phyloP scores from a whole-genome alignment of 331 rosid genomes.

The Quercus phellos region DNA sequence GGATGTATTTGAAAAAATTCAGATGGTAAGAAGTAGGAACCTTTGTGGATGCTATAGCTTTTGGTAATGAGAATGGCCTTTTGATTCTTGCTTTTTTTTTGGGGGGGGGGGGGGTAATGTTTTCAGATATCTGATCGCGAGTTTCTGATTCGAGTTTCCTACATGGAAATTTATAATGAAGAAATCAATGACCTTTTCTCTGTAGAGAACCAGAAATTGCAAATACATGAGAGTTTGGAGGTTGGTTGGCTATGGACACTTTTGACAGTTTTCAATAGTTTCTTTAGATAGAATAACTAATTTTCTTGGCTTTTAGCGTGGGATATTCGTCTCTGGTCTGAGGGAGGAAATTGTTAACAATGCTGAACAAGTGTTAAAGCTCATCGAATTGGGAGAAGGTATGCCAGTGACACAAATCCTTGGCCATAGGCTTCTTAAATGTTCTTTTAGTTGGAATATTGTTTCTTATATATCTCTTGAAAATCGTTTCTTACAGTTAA shows the following conservation, averaged over 20 bases:
- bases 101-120: background rate
- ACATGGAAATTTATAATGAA: slow-evolving; percentile 95
- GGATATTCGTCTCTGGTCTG: slow-evolving; percentile 90
- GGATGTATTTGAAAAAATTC: slow-evolving; percentile 69
- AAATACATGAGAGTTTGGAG: slow-evolving; percentile 93
- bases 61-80: background rate
- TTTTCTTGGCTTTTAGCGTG: slow-evolving; percentile 51
- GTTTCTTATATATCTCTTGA: background rate
- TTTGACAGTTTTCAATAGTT: background rate
- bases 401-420: slow-evolving; percentile 16
- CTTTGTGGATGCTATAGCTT: background rate
- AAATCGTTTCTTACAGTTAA: slow-evolving; percentile 45
- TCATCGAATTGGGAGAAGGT: slow-evolving; percentile 89
- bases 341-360: slow-evolving; percentile 76
- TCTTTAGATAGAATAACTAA: slow-evolving; percentile 18
- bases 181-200: slow-evolving; percentile 84
- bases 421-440: background rate
- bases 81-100: slow-evolving; percentile 4
- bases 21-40: slow-evolving; percentile 50
- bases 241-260: slow-evolving; percentile 34
- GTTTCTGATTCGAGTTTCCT: slow-evolving; percentile 83
- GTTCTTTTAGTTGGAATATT: background rate
- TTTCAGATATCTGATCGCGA: slow-evolving; percentile 68
- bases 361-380: slow-evolving; percentile 76
- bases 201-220: slow-evolving; percentile 86